These are phyloP conservation scores for Scytalidium lignicola DNA, from an alignment of 2,329 filamentous ascomycete genomes.

Conservation along the genomic window DNA sequence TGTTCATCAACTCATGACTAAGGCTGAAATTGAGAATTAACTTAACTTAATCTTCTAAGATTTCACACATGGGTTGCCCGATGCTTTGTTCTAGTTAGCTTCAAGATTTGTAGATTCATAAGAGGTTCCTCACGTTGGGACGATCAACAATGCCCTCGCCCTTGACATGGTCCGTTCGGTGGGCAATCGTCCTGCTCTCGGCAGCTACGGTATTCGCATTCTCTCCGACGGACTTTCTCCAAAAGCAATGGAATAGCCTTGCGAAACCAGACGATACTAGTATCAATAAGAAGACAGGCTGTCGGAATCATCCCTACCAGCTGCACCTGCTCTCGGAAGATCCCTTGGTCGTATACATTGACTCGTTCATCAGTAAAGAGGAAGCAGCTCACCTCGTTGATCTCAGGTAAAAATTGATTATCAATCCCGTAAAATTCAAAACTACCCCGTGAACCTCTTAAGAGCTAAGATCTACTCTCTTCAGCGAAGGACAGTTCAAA, in stretches of 20 bases:
- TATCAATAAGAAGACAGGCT: neutral
- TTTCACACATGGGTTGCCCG: too few relatives aligned
- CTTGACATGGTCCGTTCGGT: neutral
- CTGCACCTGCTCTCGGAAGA: slow-evolving; percentile 41
- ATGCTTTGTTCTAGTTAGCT: too few relatives aligned
- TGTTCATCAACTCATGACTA: too few relatives aligned
- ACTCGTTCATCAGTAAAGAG: slow-evolving; percentile 38
- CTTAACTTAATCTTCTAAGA: too few relatives aligned
- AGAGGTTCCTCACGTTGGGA: too few relatives aligned
- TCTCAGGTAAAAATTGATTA: slow-evolving; percentile 4
- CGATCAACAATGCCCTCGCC: too few relatives aligned
- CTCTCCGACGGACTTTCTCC: neutral
- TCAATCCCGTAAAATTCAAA: neutral
- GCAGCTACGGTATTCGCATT: neutral
- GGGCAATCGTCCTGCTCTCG: neutral
- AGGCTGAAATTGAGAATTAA: too few relatives aligned
- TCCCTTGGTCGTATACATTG: slow-evolving; percentile 2
- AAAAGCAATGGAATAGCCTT: neutral
- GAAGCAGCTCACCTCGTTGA: slow-evolving; percentile 31
- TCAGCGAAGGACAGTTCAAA: slow-evolving; percentile 5
- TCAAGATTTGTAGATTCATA: too few relatives aligned
- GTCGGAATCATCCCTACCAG: slow-evolving; percentile 4
- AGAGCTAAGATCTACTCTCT: too few relatives aligned
- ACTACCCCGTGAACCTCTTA: too few relatives aligned
- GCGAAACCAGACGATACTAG: neutral